Evolutionary conservation across 176 grass and related monocot genomes (phyloP).

Genomic region (Puccinellia tenuiflora): DNA sequence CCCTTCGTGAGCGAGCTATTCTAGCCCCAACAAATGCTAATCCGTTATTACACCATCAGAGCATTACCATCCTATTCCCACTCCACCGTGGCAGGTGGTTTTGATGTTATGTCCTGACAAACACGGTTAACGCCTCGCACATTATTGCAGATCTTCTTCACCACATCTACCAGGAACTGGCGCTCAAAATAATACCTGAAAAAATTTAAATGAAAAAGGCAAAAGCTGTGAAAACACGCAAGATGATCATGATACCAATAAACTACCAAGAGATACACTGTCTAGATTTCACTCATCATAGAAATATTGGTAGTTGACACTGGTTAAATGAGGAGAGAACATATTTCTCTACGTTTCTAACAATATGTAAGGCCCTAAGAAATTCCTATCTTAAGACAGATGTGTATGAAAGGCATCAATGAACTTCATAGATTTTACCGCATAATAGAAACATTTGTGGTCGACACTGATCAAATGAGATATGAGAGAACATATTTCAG

Average conservation of each 20-base stretch:
- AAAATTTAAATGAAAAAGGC: neutral
- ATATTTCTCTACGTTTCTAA: neutral
- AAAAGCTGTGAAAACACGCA: neutral
- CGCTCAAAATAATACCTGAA: conserved; percentile 78
- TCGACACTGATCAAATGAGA: neutral
- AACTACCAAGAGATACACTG: neutral
- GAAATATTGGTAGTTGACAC: neutral
- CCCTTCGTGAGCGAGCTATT: too few relatives aligned
- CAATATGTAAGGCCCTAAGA: neutral
- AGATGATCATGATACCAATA: neutral
- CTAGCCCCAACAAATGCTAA: too few relatives aligned
- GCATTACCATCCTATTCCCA: conserved; percentile 48
- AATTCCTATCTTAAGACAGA: neutral
- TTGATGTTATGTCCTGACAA: conserved; percentile 72
- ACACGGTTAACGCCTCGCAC: conserved; percentile 79
- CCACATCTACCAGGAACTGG: conserved; percentile 65
- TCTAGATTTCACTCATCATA: neutral
- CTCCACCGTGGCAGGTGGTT: conserved; percentile 81
- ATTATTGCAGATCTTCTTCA: conserved; percentile 78
- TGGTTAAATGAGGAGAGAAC: neutral
- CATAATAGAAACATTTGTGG: neutral
- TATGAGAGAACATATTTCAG: neutral
- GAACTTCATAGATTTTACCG: neutral
- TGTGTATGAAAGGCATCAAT: neutral
- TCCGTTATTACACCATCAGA: neutral